These are phyloP conservation scores for Helicocarpus griseus DNA, from an alignment of 2,329 filamentous ascomycete genomes.

Conservation along the genomic window DNA sequence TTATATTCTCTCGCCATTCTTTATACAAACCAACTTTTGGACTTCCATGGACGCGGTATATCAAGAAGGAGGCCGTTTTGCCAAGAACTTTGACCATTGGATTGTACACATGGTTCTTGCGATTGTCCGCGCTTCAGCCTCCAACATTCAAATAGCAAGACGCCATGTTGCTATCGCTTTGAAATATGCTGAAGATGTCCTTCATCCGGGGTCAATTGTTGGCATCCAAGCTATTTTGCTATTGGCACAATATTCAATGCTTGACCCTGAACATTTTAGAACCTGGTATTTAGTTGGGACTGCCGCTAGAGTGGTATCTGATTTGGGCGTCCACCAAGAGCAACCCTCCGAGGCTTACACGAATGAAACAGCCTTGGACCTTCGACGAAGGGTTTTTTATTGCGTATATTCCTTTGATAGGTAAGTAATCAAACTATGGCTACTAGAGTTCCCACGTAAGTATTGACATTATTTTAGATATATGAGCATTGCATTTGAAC, in stretches of 20 bases:
- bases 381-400: constrained; percentile 76
- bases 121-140: constrained; percentile 66
- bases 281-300: constrained; percentile 91
- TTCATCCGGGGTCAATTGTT: constrained; percentile 72
- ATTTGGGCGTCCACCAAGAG: constrained; percentile 88
- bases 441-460: constrained; percentile 1
- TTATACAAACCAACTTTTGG: constrained; percentile 69
- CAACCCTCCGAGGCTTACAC: constrained; percentile 60
- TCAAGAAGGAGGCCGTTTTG: constrained; percentile 53
- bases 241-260: constrained; percentile 78
- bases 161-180: constrained; percentile 58
- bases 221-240: constrained; percentile 83
- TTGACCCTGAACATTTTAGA: constrained; percentile 85
- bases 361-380: constrained; percentile 61
- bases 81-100: constrained; percentile 66
- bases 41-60: constrained; percentile 75
- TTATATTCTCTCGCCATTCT: constrained; percentile 70
- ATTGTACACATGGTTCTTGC: constrained; percentile 83
- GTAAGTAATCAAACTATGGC: constrained; percentile 43
- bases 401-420: constrained; percentile 84
- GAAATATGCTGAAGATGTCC: constrained; percentile 67
- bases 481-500: constrained; percentile 77
- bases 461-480: constrained; percentile 44
- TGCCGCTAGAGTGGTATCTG: constrained; percentile 75
- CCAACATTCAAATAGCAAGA: constrained; percentile 54